These are phyloP conservation scores for Tetrapisispora pingtungensis DNA, from an alignment of 805 yeast species.

Conservation along the genomic window DNA sequence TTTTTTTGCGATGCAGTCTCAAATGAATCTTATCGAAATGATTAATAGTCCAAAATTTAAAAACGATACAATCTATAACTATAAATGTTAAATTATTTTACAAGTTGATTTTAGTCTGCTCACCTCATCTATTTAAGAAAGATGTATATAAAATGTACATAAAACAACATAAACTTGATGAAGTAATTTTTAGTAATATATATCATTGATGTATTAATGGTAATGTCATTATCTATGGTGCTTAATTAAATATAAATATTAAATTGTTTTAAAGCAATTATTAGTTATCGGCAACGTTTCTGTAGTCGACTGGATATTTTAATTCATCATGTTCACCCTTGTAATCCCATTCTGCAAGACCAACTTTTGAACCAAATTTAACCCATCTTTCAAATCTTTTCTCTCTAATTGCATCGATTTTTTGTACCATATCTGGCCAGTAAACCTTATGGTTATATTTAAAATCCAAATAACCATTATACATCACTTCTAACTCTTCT, in stretches of 20 bases:
- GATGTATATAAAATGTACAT: too few species aligned
- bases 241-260: too few species aligned
- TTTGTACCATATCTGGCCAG: slow-evolving; percentile 41
- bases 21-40: background rate
- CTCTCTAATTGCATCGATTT: slow-evolving; percentile 32
- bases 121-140: too few species aligned
- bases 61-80: too few species aligned
- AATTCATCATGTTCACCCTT: slow-evolving; percentile 27
- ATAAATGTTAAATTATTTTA: too few species aligned
- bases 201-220: too few species aligned
- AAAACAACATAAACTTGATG: too few species aligned
- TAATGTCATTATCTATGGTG: too few species aligned
- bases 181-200: too few species aligned
- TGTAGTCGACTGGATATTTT: slow-evolving; percentile 16
- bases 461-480: slow-evolving; percentile 39
- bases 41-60: too few species aligned
- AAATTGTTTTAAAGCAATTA: too few species aligned
- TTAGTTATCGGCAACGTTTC: background rate
- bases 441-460: slow-evolving; percentile 43
- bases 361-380: slow-evolving; percentile 38
- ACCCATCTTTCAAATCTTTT: slow-evolving; percentile 31
- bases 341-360: slow-evolving; percentile 45
- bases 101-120: too few species aligned
- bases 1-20: background rate
- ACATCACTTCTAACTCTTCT: slow-evolving; percentile 41